phyloP scores from a whole-genome alignment of 371 early-diverging fungal genomes.

The Mortierella sp. region DNA sequence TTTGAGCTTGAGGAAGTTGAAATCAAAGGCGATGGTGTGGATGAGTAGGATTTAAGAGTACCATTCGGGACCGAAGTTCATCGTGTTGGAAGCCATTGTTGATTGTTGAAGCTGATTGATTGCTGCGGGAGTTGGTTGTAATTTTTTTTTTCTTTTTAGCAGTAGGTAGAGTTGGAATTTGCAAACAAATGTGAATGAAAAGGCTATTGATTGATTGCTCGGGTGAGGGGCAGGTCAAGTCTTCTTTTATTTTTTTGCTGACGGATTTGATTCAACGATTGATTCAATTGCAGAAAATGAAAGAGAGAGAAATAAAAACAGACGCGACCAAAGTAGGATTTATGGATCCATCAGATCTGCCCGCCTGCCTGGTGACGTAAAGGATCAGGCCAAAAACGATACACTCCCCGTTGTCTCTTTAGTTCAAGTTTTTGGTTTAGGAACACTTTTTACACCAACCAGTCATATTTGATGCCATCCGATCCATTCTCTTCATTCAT shows the following conservation, averaged over 20 bases:
- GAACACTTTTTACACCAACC: not conserved
- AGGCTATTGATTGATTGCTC: no score
- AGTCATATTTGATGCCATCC: slow-evolving; percentile 3
- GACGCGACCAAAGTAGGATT: not conserved
- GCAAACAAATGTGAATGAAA: not conserved
- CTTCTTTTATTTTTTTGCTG: not conserved
- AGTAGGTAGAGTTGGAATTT: not conserved
- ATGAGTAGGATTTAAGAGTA: slow-evolving; percentile 44
- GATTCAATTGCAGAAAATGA: slow-evolving; percentile 1
- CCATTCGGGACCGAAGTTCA: slow-evolving; percentile 93
- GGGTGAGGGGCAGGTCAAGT: not conserved
- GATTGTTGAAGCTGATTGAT: slow-evolving; percentile 9
- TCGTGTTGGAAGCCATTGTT: slow-evolving; percentile 62
- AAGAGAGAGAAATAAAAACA: not conserved
- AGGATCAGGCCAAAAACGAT: slow-evolving; percentile 3
- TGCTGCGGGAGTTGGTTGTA: slow-evolving; percentile 7
- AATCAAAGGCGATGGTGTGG: not conserved
- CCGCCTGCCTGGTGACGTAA: no score
- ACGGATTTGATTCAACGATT: slow-evolving; percentile 9
- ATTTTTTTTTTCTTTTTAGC: slow-evolving; percentile 8
- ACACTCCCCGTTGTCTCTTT: no score
- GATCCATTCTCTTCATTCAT: not conserved
- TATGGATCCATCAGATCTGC: not conserved
- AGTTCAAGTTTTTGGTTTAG: no score
- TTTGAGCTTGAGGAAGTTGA: not conserved